Base-by-base conservation (phyloP, 73 alveolate species). In the Paramecium pentaurelia region DNA sequence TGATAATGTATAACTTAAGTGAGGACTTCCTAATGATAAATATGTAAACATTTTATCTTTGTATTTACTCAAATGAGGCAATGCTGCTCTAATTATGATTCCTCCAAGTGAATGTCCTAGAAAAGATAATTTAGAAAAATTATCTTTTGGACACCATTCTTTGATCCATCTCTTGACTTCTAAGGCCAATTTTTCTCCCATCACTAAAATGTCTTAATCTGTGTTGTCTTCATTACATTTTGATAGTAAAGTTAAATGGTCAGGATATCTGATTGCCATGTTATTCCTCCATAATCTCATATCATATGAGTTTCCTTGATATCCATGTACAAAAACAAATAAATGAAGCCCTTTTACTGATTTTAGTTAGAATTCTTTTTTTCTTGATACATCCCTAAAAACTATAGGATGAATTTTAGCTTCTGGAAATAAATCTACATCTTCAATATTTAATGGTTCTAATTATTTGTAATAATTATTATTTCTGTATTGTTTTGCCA, bases 261-360 rank as follows among this genome's bases (percentile, higher is more conserved):
- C 96, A 12, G 99, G 99, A 92, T 96, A 96, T 54, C 95, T 84
- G 77, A 96, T 92, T 1, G 98, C 96, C 45, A 98, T 93, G 91
- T 96, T 98, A 93, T 97, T 98, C 71, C 95, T 98, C 86, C 98
- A 84, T 47, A 98, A 88, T 64, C 99, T 93, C 98, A 98, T 92
- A 93, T 98, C 99, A 71, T 95, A 93, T 34, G 99, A 95, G 92
- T 97, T 98, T 58, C 99, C 99, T 95, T 98, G 96, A 77, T 97
- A 98, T 38, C 99, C 99, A 94, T 98, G 99, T 2, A 97, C 99
- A 92, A 98, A 95, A 44, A 98, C 98, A 36, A 97, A 92, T 87
- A 98, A 92, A 92, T 98, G 99, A 27, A 96, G 96, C 22, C 98
- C 99, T 60, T 86, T 85, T 7, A 14, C 36, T 8, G 11, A 1